Conservation (phyloP, 441 rosid genomes). For the Eutrema salsugineum region DNA sequence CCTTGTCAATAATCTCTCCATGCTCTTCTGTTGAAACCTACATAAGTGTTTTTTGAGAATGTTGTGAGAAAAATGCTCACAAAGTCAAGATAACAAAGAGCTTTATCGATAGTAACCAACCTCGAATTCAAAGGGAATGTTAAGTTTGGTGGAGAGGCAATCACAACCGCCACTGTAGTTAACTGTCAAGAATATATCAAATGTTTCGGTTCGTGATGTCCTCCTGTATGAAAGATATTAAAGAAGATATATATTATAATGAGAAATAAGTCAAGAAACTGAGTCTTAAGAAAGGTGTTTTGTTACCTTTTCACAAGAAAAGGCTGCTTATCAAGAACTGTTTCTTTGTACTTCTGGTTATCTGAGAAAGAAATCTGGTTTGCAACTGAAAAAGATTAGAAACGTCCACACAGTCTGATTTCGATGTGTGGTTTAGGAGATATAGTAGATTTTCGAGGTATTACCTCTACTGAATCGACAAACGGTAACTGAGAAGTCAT, state of each 20-base stretch:
- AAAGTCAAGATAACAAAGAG: background rate
- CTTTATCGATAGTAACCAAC: slow-evolving; percentile 33
- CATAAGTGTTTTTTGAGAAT: background rate
- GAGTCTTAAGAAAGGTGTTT: background rate
- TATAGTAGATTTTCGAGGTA: background rate
- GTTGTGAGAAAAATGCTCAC: background rate
- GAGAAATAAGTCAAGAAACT: background rate
- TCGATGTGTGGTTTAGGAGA: background rate
- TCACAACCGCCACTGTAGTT: slow-evolving; percentile 83
- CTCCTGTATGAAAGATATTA: slow-evolving; percentile 50
- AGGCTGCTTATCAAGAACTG: slow-evolving; percentile 65
- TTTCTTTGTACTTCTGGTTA: slow-evolving; percentile 62
- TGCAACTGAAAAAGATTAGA: slow-evolving; percentile 10
- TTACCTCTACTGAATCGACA: slow-evolving; percentile 78
- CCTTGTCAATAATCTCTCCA: slow-evolving; percentile 39
- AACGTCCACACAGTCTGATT: background rate
- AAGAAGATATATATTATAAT: background rate
- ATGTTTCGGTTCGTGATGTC: slow-evolving; percentile 54
- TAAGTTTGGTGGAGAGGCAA: slow-evolving; percentile 52
- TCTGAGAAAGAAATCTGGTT: slow-evolving; percentile 78
- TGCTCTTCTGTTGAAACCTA: slow-evolving; percentile 47
- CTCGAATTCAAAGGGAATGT: slow-evolving; percentile 66
- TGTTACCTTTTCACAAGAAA: slow-evolving; percentile 76
- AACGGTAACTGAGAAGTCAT: slow-evolving; percentile 69
- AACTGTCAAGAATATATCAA: slow-evolving; percentile 65